These are phyloP conservation scores for Hypericum perforatum DNA, from an alignment of 345 rosid species.

Conservation along the genomic window DNA sequence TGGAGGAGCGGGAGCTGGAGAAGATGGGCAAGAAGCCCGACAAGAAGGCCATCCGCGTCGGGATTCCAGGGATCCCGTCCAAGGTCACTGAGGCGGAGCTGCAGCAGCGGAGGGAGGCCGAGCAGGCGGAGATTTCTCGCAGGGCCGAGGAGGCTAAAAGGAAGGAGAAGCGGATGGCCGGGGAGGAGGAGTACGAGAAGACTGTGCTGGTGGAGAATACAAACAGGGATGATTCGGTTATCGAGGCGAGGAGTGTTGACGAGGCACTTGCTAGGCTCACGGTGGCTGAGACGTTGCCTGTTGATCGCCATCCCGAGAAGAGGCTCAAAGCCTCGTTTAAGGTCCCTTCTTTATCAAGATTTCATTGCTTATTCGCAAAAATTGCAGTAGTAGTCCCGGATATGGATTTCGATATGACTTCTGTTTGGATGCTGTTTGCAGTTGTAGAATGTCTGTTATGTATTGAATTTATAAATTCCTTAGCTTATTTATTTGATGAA, in stretches of 20 bases:
- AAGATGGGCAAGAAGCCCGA: conserved; percentile 61
- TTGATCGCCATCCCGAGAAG: conserved; percentile 74
- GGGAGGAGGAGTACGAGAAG: conserved; percentile 85
- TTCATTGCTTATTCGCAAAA: too few relatives aligned
- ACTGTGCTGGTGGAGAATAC: conserved; percentile 69
- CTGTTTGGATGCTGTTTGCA: too few relatives aligned
- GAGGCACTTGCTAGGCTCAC: conserved; percentile 74
- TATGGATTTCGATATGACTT: too few relatives aligned
- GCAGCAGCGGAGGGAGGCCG: conserved; percentile 46
- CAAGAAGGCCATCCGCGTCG: conserved; percentile 70
- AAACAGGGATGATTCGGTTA: conserved; percentile 70
- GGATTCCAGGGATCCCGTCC: conserved; percentile 47
- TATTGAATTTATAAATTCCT: too few relatives aligned
- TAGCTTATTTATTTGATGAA: too few relatives aligned
- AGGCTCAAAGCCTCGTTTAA: conserved; percentile 90
- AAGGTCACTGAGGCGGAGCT: conserved; percentile 87
- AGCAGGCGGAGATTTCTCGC: conserved; percentile 51
- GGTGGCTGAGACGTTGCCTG: conserved; percentile 58
- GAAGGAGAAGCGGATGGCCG: conserved; percentile 58
- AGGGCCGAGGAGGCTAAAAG: conserved; percentile 66
- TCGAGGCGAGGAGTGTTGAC: conserved; percentile 80
- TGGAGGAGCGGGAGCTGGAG: conserved; percentile 75
- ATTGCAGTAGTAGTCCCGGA: too few relatives aligned
- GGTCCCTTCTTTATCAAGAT: conserved; percentile 26
- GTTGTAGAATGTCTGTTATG: too few relatives aligned